Percentiles rank a stretch among this genome's conserved stretches.
Conservation (phyloP, 352 stramenopile species). For the Phytophthora megakarya region DNA sequence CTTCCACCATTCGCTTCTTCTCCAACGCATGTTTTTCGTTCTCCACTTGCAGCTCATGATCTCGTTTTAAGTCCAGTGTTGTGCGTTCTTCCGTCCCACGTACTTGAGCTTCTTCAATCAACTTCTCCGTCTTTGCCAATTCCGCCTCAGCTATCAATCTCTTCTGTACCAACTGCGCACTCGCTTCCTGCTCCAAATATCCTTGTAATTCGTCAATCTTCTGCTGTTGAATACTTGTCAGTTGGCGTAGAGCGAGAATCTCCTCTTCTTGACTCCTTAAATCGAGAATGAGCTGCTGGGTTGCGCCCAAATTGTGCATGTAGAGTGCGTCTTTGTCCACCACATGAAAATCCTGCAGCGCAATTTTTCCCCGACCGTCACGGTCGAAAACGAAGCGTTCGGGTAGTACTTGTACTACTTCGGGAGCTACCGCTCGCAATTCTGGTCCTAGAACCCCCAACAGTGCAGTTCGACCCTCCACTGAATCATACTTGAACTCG, state of each 20-base stretch:
- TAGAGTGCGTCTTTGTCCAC: constrained; percentile 91
- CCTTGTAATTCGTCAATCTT: constrained; percentile 47
- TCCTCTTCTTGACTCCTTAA: constrained; percentile 34
- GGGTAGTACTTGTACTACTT: constrained; percentile 71
- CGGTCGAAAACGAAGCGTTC: constrained; percentile 63
- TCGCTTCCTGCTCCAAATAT: constrained; percentile 70
- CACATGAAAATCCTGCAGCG: constrained; percentile 82
- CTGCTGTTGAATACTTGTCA: constrained; percentile 38
- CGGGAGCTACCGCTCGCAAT: constrained; percentile 58
- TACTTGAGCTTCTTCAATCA: constrained; percentile 47
- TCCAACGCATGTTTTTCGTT: constrained; percentile 56
- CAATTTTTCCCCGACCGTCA: constrained; percentile 55
- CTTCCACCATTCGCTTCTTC: constrained; percentile 47
- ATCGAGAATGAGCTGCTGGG: constrained; percentile 78
- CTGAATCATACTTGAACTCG: constrained; percentile 84
- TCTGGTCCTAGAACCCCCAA: constrained; percentile 75
- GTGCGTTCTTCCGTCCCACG: constrained; percentile 59
- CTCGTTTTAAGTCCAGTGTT: constrained; percentile 49
- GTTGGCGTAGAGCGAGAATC: constrained; percentile 36
- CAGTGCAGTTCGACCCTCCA: constrained; percentile 59
- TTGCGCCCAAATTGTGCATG: constrained; percentile 91
- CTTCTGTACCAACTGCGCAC: constrained; percentile 63
- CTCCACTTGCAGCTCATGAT: constrained; percentile 57
- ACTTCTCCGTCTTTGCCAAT: constrained; percentile 33
- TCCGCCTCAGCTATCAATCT: constrained; percentile 61